Evolutionary conservation across 768 basidiomycete species (phyloP).

Genomic region (Wakefieldia striispora): DNA sequence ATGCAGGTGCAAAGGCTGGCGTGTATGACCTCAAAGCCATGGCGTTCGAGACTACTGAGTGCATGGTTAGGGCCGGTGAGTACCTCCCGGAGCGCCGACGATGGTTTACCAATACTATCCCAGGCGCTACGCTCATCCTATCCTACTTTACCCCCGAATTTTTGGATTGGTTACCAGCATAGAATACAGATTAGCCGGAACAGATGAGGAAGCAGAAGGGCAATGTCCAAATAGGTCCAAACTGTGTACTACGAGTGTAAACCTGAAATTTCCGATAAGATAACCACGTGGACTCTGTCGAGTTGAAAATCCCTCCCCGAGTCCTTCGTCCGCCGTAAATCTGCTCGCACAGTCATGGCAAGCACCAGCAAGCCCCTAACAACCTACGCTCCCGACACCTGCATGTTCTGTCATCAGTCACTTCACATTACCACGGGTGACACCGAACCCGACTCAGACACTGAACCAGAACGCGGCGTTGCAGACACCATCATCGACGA

Average conservation of each 20-base stretch:
- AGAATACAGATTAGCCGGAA: not conserved
- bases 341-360: not conserved
- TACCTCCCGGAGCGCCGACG: conserved; percentile 3
- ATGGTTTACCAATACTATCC: conserved; percentile 6
- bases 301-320: not conserved
- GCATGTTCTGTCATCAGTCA: conserved; percentile 22
- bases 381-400: conserved; percentile 21
- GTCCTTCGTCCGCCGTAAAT: not conserved
- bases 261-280: conserved; percentile 4
- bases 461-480: not conserved
- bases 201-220: not conserved
- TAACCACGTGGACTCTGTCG: conserved; percentile 1
- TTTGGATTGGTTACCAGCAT: conserved; percentile 72
- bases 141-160: conserved; percentile 98
- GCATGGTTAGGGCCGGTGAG: conserved; percentile 89
- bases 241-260: conserved; percentile 1
- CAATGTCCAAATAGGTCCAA: not conserved
- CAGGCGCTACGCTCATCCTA: conserved; percentile 86
- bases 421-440: conserved; percentile 12
- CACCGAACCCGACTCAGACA: conserved; percentile 5
- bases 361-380: conserved; percentile 3
- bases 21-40: conserved; percentile 90
- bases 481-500: conserved; percentile 19
- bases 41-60: conserved; percentile 92
- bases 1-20: conserved; percentile 88